These are phyloP conservation scores for Zopfia rhizophila DNA, from an alignment of 2,329 filamentous ascomycete species.

Conservation along the genomic window DNA sequence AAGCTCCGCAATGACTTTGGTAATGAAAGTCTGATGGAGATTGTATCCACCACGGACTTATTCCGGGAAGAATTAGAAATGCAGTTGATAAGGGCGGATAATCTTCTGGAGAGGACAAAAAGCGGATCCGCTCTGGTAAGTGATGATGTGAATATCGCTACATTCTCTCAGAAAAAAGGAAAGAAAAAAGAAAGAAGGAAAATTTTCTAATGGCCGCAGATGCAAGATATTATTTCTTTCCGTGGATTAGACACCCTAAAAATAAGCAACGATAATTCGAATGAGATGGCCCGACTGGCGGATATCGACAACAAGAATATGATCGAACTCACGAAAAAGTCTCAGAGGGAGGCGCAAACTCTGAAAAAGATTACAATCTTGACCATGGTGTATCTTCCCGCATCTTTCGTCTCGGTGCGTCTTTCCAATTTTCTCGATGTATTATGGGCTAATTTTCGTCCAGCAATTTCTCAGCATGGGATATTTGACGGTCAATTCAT, in stretches of 20 bases:
- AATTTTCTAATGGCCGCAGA: no score
- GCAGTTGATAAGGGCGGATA: conserved; percentile 8
- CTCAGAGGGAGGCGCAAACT: conserved; percentile 16
- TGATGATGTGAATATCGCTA: no score
- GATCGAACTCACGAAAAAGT: conserved; percentile 21
- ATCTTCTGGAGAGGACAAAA: conserved; percentile 13
- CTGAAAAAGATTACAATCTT: conserved; percentile 25
- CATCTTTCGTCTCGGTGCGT: conserved; percentile 24
- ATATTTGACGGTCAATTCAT: conserved; percentile 15
- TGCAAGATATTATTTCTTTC: conserved; percentile 22
- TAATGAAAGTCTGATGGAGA: background rate
- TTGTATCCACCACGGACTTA: no score
- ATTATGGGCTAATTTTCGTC: conserved; percentile 1
- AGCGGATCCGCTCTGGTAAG: conserved; percentile 13
- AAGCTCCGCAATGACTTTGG: background rate
- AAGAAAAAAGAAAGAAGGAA: no score
- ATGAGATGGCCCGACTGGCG: conserved; percentile 16
- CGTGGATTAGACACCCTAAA: conserved; percentile 15
- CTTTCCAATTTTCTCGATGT: background rate
- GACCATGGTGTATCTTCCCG: conserved; percentile 23
- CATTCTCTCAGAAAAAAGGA: no score
- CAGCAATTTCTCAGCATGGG: conserved; percentile 26
- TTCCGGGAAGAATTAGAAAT: conserved; percentile 6
- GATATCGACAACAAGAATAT: conserved; percentile 20
- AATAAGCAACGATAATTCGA: conserved; percentile 15